Evolutionary conservation across 176 grass and related monocot genomes (phyloP).

Genomic region (Carex kokanica): DNA sequence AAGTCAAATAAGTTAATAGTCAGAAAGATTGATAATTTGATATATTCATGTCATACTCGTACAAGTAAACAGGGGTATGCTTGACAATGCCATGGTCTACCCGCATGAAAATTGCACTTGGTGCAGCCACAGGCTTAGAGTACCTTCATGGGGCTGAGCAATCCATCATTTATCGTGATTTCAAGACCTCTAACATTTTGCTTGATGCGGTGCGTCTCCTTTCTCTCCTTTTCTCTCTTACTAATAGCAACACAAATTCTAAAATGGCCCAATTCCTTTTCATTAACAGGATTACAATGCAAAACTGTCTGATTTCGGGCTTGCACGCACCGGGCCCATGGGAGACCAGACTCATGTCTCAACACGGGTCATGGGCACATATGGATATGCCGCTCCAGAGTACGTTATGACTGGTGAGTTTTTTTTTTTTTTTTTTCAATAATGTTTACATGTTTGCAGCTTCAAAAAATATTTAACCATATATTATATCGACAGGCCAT

Average conservation of each 20-base stretch:
- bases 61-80: slow-evolving; percentile 64
- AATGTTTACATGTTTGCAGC: not conserved
- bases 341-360: slow-evolving; percentile 97
- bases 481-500: slow-evolving; percentile 50
- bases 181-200: slow-evolving; percentile 98
- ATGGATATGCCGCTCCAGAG: slow-evolving; percentile 95
- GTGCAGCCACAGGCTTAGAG: slow-evolving; percentile 78
- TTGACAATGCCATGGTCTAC: slow-evolving; percentile 93
- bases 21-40: slow-evolving; percentile 7
- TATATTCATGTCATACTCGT: slow-evolving; percentile 29
- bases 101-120: slow-evolving; percentile 86
- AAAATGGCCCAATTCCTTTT: slow-evolving; percentile 3
- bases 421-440: not conserved
- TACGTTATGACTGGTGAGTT: slow-evolving; percentile 97
- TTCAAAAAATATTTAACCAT: not conserved
- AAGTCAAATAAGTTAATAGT: not conserved
- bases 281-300: slow-evolving; percentile 83
- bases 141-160: slow-evolving; percentile 84
- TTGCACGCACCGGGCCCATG: slow-evolving; percentile 89
- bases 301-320: slow-evolving; percentile 96
- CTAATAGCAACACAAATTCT: not conserved
- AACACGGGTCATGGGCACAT: slow-evolving; percentile 92
- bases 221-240: not conserved
- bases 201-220: slow-evolving; percentile 62
- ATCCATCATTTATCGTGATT: slow-evolving; percentile 98